phyloP scores from a whole-genome alignment of 2,329 filamentous ascomycete species.

The Pestalotiopsis sp. region DNA sequence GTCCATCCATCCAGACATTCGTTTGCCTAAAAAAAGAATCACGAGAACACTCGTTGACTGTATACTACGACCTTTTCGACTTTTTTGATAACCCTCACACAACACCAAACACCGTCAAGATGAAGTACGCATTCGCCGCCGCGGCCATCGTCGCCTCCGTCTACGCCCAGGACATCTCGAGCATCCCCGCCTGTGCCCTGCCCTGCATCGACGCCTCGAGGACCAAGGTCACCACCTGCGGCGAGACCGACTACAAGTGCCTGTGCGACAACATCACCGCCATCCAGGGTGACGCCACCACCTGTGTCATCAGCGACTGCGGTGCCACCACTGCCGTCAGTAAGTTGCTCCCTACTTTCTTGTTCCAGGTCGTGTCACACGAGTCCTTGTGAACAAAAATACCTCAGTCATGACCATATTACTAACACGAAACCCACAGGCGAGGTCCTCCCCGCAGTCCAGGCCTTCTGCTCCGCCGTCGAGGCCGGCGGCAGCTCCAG shows the following conservation, averaged over 20 bases:
- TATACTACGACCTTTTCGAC: conserved; percentile 1
- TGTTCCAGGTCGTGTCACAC: not conserved
- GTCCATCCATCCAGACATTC: conserved; percentile 7
- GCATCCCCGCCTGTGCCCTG: conserved; percentile 25
- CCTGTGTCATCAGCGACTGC: conserved; percentile 24
- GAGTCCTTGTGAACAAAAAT: too few species aligned
- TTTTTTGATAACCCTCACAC: not conserved
- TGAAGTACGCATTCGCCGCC: conserved; percentile 26
- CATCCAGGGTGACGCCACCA: conserved; percentile 20
- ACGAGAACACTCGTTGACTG: conserved; percentile 9
- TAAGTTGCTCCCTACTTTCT: not conserved
- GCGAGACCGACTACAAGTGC: conserved; percentile 24
- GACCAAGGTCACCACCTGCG: conserved; percentile 20
- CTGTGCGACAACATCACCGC: conserved; percentile 25
- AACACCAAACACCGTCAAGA: conserved; percentile 18
- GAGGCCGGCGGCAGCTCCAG: conserved; percentile 16
- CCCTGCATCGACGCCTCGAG: conserved; percentile 25
- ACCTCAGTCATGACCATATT: too few species aligned
- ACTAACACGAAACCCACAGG: not conserved
- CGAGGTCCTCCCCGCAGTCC: conserved; percentile 25
- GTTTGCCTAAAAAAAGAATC: not conserved
- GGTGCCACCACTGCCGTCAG: conserved; percentile 20
- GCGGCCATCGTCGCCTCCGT: conserved; percentile 22
- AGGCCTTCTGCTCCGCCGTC: conserved; percentile 23
- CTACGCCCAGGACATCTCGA: conserved; percentile 25